These are phyloP conservation scores for Tuber borchii DNA, from an alignment of 495 filamentous ascomycete genomes.

Conservation along the genomic window DNA sequence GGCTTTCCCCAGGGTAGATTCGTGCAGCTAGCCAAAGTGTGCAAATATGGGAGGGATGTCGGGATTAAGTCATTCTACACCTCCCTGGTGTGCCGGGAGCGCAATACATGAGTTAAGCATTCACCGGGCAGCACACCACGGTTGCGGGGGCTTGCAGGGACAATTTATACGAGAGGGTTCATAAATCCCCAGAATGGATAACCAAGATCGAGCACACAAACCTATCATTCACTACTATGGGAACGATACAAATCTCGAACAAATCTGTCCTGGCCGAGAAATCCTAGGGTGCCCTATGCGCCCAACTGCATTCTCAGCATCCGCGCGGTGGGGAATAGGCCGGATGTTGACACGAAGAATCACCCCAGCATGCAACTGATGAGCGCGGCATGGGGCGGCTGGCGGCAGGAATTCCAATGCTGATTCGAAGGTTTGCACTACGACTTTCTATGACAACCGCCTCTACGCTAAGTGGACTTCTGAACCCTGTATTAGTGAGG, in stretches of 20 bases:
- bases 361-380: slow-evolving; percentile 55
- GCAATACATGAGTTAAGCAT: slow-evolving; percentile 49
- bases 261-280: slow-evolving; percentile 46
- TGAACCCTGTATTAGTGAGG: slow-evolving; percentile 1
- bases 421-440: slow-evolving; percentile 44
- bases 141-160: slow-evolving; percentile 52
- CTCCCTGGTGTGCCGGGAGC: slow-evolving; percentile 55
- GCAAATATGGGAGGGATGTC: too few species aligned
- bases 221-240: slow-evolving; percentile 47
- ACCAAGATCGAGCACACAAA: slow-evolving; percentile 52
- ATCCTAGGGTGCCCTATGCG: slow-evolving; percentile 44
- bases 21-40: too few species aligned
- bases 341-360: slow-evolving; percentile 43
- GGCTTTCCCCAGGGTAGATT: too few species aligned
- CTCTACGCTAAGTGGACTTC: slow-evolving; percentile 38
- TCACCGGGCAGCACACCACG: slow-evolving; percentile 52
- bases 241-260: slow-evolving; percentile 57
- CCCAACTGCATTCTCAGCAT: slow-evolving; percentile 50
- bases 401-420: slow-evolving; percentile 50
- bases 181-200: slow-evolving; percentile 56
- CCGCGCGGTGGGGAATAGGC: slow-evolving; percentile 46
- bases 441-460: slow-evolving; percentile 50
- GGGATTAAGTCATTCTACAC: too few species aligned
- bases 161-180: slow-evolving; percentile 54
- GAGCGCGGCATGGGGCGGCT: slow-evolving; percentile 51